Conservation (phyloP, 441 rosid species). For the Gossypium gossypioides region DNA sequence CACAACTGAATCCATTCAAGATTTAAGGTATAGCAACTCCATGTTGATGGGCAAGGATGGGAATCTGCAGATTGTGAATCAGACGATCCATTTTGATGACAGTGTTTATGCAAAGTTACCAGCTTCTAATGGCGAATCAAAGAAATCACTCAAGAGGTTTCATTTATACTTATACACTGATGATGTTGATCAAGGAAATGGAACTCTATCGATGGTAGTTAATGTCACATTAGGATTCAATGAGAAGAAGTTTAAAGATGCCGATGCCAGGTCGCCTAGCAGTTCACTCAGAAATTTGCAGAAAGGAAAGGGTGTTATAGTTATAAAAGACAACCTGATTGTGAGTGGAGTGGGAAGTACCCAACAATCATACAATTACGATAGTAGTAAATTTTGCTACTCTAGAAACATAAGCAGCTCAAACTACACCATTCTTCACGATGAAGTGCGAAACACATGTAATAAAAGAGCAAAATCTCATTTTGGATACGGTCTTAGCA, state of each 20-base stretch:
- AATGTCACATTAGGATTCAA: conserved; percentile 50
- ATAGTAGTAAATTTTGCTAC: conserved; percentile 44
- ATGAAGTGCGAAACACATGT: conserved; percentile 32
- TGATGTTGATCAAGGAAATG: conserved; percentile 29
- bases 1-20: conserved; percentile 37
- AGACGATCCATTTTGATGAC: conserved; percentile 46
- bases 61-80: conserved; percentile 57
- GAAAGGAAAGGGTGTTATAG: conserved; percentile 50
- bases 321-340: conserved; percentile 47
- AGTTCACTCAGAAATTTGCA: conserved; percentile 49
- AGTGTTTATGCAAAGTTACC: conserved; percentile 25
- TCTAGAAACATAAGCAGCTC: conserved; percentile 68
- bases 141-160: conserved; percentile 40
- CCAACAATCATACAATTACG: conserved; percentile 45
- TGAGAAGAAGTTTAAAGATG: conserved; percentile 32
- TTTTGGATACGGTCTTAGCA: neutral
- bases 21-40: conserved; percentile 38
- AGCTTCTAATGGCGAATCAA: conserved; percentile 18
- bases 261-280: conserved; percentile 10
- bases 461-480: conserved; percentile 2
- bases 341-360: conserved; percentile 53
- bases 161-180: conserved; percentile 31
- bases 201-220: conserved; percentile 23
- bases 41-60: conserved; percentile 55
- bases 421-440: conserved; percentile 63